Evolutionary conservation across 2,329 filamentous ascomycete species (phyloP).

Genomic region (Verticillium nubilum): DNA sequence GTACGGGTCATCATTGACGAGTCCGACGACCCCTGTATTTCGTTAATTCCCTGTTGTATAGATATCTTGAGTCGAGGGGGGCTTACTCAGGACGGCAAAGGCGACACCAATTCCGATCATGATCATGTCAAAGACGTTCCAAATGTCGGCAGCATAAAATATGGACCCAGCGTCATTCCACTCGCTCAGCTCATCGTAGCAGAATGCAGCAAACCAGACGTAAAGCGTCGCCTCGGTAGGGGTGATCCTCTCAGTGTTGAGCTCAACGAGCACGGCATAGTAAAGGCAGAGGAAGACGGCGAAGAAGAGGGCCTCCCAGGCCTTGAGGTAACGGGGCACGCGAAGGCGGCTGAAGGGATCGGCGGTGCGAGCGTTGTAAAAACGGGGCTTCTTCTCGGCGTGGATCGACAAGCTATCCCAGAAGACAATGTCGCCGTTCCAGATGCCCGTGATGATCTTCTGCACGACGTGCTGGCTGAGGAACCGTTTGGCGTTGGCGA

Average conservation of each 20-base stretch:
- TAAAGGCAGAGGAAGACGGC: constrained; percentile 71
- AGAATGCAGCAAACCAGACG: constrained; percentile 81
- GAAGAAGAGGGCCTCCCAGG: constrained; percentile 80
- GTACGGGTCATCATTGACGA: constrained; percentile 51
- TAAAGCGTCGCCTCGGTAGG: constrained; percentile 68
- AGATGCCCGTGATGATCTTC: constrained; percentile 77
- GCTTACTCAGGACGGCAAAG: constrained; percentile 69
- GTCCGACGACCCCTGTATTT: constrained; percentile 56
- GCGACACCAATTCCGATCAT: constrained; percentile 69
- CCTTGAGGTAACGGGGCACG: constrained; percentile 79
- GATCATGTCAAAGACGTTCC: constrained; percentile 68
- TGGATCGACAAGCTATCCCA: constrained; percentile 74
- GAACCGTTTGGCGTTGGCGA: constrained; percentile 79
- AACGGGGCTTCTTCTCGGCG: constrained; percentile 68
- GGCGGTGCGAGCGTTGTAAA: constrained; percentile 62
- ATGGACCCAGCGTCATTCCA: constrained; percentile 81
- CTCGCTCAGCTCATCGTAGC: constrained; percentile 81
- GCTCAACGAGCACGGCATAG: constrained; percentile 77
- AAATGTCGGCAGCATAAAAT: constrained; percentile 80
- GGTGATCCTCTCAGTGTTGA: constrained; percentile 62
- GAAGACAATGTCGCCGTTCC: constrained; percentile 82
- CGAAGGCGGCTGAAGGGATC: constrained; percentile 71
- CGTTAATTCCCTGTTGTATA: too few relatives aligned
- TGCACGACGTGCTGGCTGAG: constrained; percentile 76
- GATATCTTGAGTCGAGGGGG: too few relatives aligned